Evolutionary conservation across 2,329 filamentous ascomycete species (phyloP), one percentile per base, ranked within the genome.

Genomic region (Colletotrichum sp.): DNA sequence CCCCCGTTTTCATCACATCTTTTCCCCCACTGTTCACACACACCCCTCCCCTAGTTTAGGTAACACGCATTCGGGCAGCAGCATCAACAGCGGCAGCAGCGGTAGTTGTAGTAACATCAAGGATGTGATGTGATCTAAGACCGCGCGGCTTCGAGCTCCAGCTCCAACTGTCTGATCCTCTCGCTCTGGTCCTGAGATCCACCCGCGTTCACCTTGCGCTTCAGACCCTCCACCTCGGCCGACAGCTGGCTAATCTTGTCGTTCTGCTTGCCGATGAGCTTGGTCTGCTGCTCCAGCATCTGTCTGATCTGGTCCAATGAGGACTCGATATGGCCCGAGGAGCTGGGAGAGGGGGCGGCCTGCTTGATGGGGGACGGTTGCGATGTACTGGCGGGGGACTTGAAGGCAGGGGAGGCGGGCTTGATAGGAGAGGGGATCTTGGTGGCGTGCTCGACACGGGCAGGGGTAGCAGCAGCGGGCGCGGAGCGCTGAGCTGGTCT

Each of bases 291-390:
- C 83, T 95, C 92, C 39, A 98, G 88, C 80, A 97, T 87, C 71
- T 90, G 87, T 86, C 95, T 96, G 86, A 98, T 97, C 81, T 96
- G 91, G 49, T 91, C 88, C 59, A 98, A 90, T 7, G 93, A 92
- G 34, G 91, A 88, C 80, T 93, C 92, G 15, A 95, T 88, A 9
- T 83, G 80, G 32, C 81, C 80, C 3, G 84, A 78, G 15, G 83
- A 75, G 52, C 75, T 77, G 26, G 81, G 79, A 36, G 81, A 78
- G 30, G 81, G 69, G 55, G 78, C 79, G 28, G 81, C 80, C 57
- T 74, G 63, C 72, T 72, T 68, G 60, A 72, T 52, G 79, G 69
- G 77, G 10, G 68, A 72, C 55, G 72, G 69, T 30, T 75, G 71
- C 30, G 71, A 69, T 12, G 71, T 73, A n/a, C 44, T 73, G 57